A percentile compares a stretch with the other conserved stretches of the same genome.
Conservation (phyloP, 2,329 filamentous ascomycete species). For the Blastomyces gilchristii region DNA sequence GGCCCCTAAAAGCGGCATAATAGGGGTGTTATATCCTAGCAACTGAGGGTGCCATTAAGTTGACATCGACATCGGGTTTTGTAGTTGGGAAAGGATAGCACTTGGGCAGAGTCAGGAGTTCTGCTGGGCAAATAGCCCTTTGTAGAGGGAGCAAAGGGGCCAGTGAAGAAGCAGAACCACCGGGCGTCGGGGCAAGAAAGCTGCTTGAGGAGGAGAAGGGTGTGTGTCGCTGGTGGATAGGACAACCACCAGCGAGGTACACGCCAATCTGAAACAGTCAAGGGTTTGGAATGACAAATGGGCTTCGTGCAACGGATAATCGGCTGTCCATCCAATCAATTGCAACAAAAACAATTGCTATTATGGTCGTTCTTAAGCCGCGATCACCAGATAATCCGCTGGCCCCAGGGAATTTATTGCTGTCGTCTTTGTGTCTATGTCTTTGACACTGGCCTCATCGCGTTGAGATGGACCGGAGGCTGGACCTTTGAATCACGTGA, state of each 20-base stretch:
- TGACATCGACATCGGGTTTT: neutral
- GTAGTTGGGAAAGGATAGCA: neutral
- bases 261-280: constrained; percentile 14
- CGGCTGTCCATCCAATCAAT: neutral
- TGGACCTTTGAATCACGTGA: neutral
- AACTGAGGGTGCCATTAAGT: neutral
- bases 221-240: constrained; percentile 8
- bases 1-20: constrained; percentile 12
- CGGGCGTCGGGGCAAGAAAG: constrained; percentile 2
- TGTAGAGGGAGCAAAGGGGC: neutral
- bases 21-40: constrained; percentile 4
- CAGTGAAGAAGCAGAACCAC: neutral
- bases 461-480: neutral
- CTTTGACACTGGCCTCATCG: neutral
- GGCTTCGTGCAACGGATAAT: neutral
- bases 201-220: neutral
- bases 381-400: neutral
- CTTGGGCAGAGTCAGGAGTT: neutral
- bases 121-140: neutral
- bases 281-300: constrained; percentile 9
- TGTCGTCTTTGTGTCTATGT: neutral
- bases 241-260: constrained; percentile 7
- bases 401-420: neutral
- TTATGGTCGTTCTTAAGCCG: neutral
- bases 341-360: neutral